A percentile compares a stretch with the other conserved stretches of the same genome.
These are phyloP conservation scores for Staphylotrichum tortipilum DNA, from an alignment of 495 filamentous ascomycete genomes.

Conservation along the genomic window DNA sequence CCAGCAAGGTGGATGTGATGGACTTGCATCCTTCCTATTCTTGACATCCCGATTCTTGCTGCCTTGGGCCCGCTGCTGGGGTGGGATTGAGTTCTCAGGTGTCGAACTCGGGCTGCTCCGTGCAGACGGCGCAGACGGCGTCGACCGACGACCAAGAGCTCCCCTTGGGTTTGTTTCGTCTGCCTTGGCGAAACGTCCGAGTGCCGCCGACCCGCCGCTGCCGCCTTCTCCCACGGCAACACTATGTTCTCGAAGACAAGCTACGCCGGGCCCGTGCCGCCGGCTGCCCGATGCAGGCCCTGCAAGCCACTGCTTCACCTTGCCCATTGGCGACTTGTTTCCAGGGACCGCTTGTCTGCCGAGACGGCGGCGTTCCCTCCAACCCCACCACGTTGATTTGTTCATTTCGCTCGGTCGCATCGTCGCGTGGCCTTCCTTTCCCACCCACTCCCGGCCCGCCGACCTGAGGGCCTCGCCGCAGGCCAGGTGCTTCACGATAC, in stretches of 20 bases:
- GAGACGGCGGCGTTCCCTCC: not conserved
- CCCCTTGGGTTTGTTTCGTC: too few species aligned
- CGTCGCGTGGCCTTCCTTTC: not conserved
- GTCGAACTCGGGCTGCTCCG: too few species aligned
- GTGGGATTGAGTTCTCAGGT: too few species aligned
- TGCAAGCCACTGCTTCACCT: not conserved
- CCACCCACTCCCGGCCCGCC: not conserved
- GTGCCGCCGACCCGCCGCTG: too few species aligned
- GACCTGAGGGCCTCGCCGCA: not conserved
- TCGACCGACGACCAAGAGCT: too few species aligned
- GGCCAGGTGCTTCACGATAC: not conserved
- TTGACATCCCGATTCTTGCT: not conserved
- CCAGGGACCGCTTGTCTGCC: not conserved
- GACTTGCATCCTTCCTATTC: too few species aligned
- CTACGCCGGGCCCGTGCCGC: not conserved
- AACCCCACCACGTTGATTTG: too few species aligned
- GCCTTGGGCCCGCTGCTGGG: not conserved
- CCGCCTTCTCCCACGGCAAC: not conserved
- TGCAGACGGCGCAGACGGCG: too few species aligned
- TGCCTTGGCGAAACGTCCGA: too few species aligned
- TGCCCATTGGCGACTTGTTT: not conserved
- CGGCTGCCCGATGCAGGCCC: not conserved
- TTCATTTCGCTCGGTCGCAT: too few species aligned
- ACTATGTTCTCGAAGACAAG: conserved; percentile 1
- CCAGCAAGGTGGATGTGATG: too few species aligned